These are phyloP conservation scores for Helminthosporium solani DNA, from an alignment of 2,329 filamentous ascomycete genomes.

Conservation along the genomic window DNA sequence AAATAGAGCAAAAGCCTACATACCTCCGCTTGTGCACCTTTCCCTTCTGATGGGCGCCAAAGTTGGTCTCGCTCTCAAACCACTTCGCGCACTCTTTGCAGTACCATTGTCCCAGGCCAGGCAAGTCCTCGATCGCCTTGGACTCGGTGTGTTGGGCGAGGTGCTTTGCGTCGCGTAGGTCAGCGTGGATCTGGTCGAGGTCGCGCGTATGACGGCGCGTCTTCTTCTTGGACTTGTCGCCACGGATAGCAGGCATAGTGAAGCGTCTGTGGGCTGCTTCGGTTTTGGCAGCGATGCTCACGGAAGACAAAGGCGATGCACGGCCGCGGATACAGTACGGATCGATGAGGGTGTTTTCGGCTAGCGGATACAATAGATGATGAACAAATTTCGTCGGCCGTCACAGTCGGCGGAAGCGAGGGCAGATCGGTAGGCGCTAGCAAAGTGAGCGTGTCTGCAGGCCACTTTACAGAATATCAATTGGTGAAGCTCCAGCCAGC, in stretches of 20 bases:
- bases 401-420: too few relatives aligned
- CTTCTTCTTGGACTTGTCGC: conserved; percentile 52
- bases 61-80: conserved; percentile 82
- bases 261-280: conserved; percentile 4
- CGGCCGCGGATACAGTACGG: conserved; percentile 18
- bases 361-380: conserved; percentile 13
- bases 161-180: conserved; percentile 76
- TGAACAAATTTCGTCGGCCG: conserved; percentile 12
- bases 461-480: too few relatives aligned
- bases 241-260: conserved; percentile 53
- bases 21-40: conserved; percentile 94
- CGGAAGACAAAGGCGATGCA: background rate
- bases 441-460: too few relatives aligned
- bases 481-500: too few relatives aligned
- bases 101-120: conserved; percentile 81
- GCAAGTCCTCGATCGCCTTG: conserved; percentile 82
- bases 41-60: conserved; percentile 74
- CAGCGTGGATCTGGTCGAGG: conserved; percentile 86
- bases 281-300: background rate
- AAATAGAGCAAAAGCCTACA: conserved; percentile 14
- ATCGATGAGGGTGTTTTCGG: conserved; percentile 3
- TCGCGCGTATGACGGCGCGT: conserved; percentile 64
- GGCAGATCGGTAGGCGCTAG: too few relatives aligned
- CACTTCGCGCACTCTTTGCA: conserved; percentile 94
- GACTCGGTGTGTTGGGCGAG: conserved; percentile 74